phyloP scores from a whole-genome alignment of 345 rosid genomes.

The Excoecaria agallocha region DNA sequence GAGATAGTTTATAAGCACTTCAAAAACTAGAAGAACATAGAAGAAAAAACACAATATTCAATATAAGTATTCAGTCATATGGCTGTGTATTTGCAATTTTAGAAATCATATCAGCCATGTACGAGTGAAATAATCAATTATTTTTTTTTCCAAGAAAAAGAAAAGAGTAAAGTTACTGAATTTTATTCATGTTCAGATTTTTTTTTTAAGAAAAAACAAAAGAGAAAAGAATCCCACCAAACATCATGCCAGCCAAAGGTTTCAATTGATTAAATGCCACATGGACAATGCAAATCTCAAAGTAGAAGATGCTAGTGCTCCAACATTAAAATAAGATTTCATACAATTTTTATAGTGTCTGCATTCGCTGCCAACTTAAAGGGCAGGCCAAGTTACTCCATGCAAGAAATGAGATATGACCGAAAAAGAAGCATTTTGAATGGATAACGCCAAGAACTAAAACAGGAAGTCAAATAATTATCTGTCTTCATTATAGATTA shows the following conservation, averaged over 20 bases:
- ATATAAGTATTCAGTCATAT: neutral
- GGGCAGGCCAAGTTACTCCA: conserved; percentile 1
- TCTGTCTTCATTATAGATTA: neutral
- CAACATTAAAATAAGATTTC: neutral
- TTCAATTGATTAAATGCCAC: neutral
- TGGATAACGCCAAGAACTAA: neutral
- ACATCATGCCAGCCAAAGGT: neutral
- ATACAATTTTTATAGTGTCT: neutral
- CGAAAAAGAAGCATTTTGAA: neutral
- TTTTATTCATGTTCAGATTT: neutral
- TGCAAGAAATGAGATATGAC: neutral
- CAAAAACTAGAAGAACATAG: neutral
- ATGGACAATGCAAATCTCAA: neutral
- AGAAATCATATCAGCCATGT: neutral
- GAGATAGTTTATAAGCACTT: neutral
- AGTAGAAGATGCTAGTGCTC: neutral
- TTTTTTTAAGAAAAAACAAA: neutral
- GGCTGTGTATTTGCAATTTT: neutral
- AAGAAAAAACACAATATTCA: neutral
- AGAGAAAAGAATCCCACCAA: neutral
- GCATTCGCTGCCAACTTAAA: neutral
- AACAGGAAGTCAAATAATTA: neutral
- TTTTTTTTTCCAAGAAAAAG: too few species aligned
- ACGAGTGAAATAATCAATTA: neutral
- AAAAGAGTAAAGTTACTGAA: neutral